Percentiles rank a stretch among this genome's conserved stretches.
Conservation (phyloP, 805 yeast species). For the Candida parachauliodes region DNA sequence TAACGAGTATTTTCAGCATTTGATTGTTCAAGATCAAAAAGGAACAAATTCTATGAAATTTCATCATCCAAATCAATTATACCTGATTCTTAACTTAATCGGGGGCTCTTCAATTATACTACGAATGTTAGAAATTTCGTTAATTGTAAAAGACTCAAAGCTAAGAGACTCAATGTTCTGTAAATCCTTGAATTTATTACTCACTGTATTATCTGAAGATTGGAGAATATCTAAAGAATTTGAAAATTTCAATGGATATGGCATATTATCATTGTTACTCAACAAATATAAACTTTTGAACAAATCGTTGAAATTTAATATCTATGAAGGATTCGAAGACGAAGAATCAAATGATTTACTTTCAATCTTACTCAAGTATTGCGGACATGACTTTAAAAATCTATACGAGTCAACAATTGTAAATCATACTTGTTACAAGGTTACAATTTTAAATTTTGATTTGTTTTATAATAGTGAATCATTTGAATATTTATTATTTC, state of each 20-base stretch:
- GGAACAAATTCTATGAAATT: conserved; percentile 6
- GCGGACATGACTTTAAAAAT: conserved; percentile 52
- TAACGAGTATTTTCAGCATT: conserved; percentile 11
- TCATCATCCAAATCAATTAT: conserved; percentile 25
- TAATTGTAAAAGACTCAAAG: conserved; percentile 14
- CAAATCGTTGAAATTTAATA: conserved; percentile 11
- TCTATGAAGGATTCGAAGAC: conserved; percentile 10
- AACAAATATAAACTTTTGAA: conserved; percentile 39
- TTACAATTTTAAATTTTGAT: conserved; percentile 51
- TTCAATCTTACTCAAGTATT: conserved; percentile 44
- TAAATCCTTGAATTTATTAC: conserved; percentile 36
- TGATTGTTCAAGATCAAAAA: conserved; percentile 7
- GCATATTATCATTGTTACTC: conserved; percentile 51
- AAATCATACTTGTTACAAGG: conserved; percentile 54
- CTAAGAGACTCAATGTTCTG: conserved; percentile 23
- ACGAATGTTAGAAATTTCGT: conserved; percentile 42
- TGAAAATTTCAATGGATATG: conserved; percentile 59
- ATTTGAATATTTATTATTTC: conserved; percentile 52
- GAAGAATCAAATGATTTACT: conserved; percentile 30
- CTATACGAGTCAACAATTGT: conserved; percentile 56
- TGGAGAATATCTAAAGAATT: conserved; percentile 55
- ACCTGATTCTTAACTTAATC: conserved; percentile 36
- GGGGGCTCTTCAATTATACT: conserved; percentile 53
- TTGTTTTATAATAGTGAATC: conserved; percentile 60
- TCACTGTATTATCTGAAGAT: conserved; percentile 41